phyloP scores from a whole-genome alignment of 345 rosid genomes.

The Gossypium bickii region DNA sequence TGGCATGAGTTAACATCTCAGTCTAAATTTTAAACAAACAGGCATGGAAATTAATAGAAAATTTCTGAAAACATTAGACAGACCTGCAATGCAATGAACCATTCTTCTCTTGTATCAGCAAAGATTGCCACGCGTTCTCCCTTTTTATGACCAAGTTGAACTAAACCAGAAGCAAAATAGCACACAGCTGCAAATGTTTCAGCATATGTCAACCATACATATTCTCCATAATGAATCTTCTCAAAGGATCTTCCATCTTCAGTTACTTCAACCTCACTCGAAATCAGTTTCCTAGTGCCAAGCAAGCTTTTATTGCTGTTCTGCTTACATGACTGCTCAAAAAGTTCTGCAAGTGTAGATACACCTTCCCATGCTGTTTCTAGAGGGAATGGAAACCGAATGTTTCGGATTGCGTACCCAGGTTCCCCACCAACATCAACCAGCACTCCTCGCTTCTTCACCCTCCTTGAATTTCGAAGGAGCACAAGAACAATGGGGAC shows the following conservation, averaged over 20 bases:
- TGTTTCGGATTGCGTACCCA: constrained; percentile 66
- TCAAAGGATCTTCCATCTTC: constrained; percentile 74
- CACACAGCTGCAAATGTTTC: constrained; percentile 56
- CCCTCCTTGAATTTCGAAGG: constrained; percentile 49
- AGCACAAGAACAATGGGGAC: constrained; percentile 70
- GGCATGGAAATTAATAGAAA: neutral
- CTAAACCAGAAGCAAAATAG: constrained; percentile 80
- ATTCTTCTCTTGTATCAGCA: constrained; percentile 92
- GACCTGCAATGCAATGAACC: constrained; percentile 97
- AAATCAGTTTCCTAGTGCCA: constrained; percentile 69
- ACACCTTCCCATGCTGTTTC: constrained; percentile 72
- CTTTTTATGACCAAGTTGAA: constrained; percentile 58
- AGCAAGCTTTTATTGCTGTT: constrained; percentile 53
- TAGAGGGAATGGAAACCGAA: constrained; percentile 45
- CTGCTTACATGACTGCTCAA: constrained; percentile 66
- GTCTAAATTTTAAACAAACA: neutral
- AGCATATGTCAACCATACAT: constrained; percentile 78
- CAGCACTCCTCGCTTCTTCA: constrained; percentile 68
- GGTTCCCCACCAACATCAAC: constrained; percentile 83
- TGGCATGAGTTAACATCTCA: neutral
- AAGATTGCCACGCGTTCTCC: constrained; percentile 89
- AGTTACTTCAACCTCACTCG: constrained; percentile 57
- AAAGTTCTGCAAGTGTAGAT: constrained; percentile 79
- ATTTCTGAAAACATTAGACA: constrained; percentile 1
- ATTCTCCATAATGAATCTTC: constrained; percentile 93